phyloP scores from a whole-genome alignment of 306 rosid species.

The Fagus crenata region DNA sequence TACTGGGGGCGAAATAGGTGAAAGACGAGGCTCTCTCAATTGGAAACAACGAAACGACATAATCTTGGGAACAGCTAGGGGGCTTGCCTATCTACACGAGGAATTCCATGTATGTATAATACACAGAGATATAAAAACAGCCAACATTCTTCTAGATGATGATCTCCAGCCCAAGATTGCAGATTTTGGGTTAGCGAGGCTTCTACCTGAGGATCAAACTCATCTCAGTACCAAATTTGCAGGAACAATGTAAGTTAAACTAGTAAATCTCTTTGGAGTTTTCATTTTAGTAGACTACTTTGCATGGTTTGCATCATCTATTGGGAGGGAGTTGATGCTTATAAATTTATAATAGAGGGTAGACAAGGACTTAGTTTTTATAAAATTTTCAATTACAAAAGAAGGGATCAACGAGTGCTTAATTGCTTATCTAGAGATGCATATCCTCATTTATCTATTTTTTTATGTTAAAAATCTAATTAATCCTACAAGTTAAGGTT shows the following conservation, averaged over 20 bases:
- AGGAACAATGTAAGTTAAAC: constrained; percentile 63
- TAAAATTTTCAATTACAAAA: no score
- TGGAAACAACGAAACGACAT: constrained; percentile 63
- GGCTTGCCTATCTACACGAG: constrained; percentile 67
- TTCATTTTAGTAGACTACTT: no score
- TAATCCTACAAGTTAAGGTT: no score
- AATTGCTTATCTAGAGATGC: no score
- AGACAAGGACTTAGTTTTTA: no score
- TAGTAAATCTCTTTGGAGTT: neutral
- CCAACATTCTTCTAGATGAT: constrained; percentile 66
- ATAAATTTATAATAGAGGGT: no score
- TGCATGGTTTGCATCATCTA: no score
- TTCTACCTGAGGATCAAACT: constrained; percentile 55
- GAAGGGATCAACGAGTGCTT: no score
- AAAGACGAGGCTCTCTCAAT: constrained; percentile 47
- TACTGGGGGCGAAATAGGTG: constrained; percentile 29
- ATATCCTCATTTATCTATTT: no score
- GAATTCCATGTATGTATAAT: constrained; percentile 72
- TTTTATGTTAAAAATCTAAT: no score
- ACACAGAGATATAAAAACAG: constrained; percentile 71
- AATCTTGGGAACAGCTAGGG: constrained; percentile 65
- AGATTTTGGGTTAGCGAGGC: constrained; percentile 78
- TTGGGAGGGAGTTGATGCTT: no score
- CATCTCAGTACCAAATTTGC: constrained; percentile 72
- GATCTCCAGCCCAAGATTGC: constrained; percentile 62